Percentiles rank a stretch among this genome's conserved stretches.
phyloP scores from a whole-genome alignment of 306 rosid genomes.

The Trifolium repens region DNA sequence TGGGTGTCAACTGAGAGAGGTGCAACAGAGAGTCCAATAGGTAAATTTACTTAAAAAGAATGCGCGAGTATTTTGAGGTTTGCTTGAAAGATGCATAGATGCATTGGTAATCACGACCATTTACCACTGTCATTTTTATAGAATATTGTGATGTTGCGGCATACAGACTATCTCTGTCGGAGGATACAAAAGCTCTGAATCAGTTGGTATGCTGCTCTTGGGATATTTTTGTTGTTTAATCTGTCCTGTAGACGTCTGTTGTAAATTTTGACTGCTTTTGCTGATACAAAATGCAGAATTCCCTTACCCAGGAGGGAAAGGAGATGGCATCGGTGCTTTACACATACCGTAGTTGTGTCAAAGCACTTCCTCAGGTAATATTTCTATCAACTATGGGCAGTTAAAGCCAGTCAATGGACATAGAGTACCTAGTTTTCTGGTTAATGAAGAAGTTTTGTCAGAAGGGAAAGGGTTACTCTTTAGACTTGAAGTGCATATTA shows the following conservation, averaged over 20 bases:
- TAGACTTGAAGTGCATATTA: slow-evolving; percentile 25
- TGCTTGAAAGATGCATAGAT: slow-evolving; percentile 23
- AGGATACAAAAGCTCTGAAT: slow-evolving; percentile 97
- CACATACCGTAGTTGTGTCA: slow-evolving; percentile 96
- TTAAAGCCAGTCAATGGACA: slow-evolving; percentile 23
- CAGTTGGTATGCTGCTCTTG: slow-evolving; percentile 70
- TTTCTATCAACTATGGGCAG: slow-evolving; percentile 30
- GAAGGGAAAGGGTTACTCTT: slow-evolving; percentile 26
- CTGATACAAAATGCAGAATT: slow-evolving; percentile 60
- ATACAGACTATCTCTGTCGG: slow-evolving; percentile 88
- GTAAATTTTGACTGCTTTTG: slow-evolving; percentile 26
- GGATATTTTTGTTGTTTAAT: slow-evolving; percentile 22
- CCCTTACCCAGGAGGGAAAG: slow-evolving; percentile 89
- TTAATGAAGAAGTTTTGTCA: slow-evolving; percentile 14
- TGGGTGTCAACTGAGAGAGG: slow-evolving; percentile 89
- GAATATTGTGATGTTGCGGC: slow-evolving; percentile 93
- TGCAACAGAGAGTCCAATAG: slow-evolving; percentile 88
- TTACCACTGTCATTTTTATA: slow-evolving; percentile 43
- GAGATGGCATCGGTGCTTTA: slow-evolving; percentile 96
- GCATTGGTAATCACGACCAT: neutral
- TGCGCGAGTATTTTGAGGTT: neutral
- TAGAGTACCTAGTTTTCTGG: neutral
- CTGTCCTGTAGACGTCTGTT: neutral
- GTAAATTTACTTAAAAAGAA: slow-evolving; percentile 44
- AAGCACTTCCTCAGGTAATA: slow-evolving; percentile 97